Evolutionary conservation across 495 filamentous ascomycete genomes (phyloP), one percentile per base, ranked within the genome.

Genomic region (Neurospora sp.): DNA sequence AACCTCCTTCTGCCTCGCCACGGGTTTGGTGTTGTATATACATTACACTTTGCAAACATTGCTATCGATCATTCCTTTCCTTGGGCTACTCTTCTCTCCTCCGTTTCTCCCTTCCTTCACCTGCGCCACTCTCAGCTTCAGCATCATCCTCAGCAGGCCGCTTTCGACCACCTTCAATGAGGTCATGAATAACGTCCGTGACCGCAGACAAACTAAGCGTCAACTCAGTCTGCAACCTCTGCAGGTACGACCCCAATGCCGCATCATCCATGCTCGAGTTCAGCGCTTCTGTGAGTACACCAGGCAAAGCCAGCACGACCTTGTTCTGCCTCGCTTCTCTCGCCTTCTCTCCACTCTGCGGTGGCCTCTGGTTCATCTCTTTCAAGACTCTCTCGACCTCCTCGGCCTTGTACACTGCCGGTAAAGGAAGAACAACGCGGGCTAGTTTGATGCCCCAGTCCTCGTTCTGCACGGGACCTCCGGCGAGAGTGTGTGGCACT

Each of bases 371-470:
- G 83, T 12, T 81, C 75, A 11, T 90, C 14, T 81, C 75, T 10
- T 90, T 85, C 42, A 97, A 81, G 35, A 84, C 86, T 35, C 82
- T 80, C 0, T 91, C 89, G 20, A 97, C 89, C 0, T 81, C 74
- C 39, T 90, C 86, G 0, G 95, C 94, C 20, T 89, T 84, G 31
- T 90, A 80, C 10, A 97, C 79, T 16, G 97, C 87, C 37, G 79
- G 77, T 1, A 84, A 80, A 3, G 93, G 93, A 4, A 99, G 87
- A 35, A 96, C 88, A 14, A 94, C 86, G 71, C 88, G 86, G 0
- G 96, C 93, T 5, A 98, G 87, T 6, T 89, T 85, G 6, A 98
- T 83, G 3, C 91, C 91, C 78, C 98, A 98, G 74, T 94, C 88
- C 72, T 91, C 85, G 73, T 92, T 89, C 72, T 89, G 81, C 8